These are phyloP conservation scores for Jimgerdemannia lactiflua DNA, from an alignment of 192 early-diverging fungal species.

Conservation along the genomic window DNA sequence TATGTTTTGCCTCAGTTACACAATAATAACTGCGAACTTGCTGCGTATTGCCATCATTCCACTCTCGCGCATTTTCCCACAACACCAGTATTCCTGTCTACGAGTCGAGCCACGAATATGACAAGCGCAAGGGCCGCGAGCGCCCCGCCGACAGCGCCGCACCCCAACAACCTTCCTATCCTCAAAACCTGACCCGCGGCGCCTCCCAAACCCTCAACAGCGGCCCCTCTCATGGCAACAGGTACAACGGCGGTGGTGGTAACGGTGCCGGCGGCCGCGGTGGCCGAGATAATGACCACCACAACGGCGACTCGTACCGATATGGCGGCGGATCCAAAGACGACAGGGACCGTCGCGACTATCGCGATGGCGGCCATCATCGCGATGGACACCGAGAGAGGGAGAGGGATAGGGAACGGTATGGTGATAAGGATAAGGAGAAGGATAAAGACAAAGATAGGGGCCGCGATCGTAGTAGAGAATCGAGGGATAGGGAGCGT, in stretches of 20 bases:
- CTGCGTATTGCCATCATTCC: too few relatives aligned
- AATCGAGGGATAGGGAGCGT: slow-evolving; percentile 7
- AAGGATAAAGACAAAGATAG: not conserved
- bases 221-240: too few relatives aligned
- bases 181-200: not conserved
- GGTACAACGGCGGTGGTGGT: too few relatives aligned
- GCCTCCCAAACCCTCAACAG: too few relatives aligned
- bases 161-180: slow-evolving; percentile 7
- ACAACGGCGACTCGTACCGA: too few relatives aligned
- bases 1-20: not conserved
- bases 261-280: too few relatives aligned
- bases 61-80: not conserved
- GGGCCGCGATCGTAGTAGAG: not conserved
- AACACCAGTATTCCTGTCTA: slow-evolving; percentile 61
- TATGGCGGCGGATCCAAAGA: not conserved
- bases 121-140: slow-evolving; percentile 43
- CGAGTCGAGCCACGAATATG: slow-evolving; percentile 78
- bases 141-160: too few relatives aligned
- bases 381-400: not conserved
- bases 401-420: slow-evolving; percentile 2
- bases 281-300: too few relatives aligned
- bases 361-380: not conserved
- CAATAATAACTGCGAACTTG: too few relatives aligned
- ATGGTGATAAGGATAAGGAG: slow-evolving; percentile 2
- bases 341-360: slow-evolving; percentile 2